Conservation (phyloP, 345 rosid species). For the Erodium maritimum region DNA sequence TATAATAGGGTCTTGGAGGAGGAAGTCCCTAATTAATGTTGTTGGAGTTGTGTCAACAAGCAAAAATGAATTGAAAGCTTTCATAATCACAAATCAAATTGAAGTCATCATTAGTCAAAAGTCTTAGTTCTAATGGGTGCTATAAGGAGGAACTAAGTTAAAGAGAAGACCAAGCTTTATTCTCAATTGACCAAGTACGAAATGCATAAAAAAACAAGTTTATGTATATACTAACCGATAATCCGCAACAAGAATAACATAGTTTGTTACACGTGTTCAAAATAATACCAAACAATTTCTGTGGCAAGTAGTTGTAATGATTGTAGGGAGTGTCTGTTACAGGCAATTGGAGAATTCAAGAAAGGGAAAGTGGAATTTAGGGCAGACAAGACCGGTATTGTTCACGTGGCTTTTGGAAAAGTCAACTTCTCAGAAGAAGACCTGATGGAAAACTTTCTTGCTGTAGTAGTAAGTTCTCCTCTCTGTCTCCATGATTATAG, state of each 20-base stretch:
- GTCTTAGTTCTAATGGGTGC: no score
- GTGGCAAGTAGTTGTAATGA: background rate
- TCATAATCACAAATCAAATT: no score
- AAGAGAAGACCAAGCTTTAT: background rate
- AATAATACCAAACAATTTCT: background rate
- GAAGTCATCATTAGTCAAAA: no score
- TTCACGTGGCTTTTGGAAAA: conserved; percentile 90
- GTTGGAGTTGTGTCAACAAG: no score
- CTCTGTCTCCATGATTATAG: background rate
- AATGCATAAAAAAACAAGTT: background rate
- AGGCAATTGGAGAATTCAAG: conserved; percentile 97
- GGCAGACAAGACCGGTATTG: conserved; percentile 97
- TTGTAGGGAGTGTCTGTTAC: conserved; percentile 10
- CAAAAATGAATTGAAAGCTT: no score
- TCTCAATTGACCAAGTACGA: background rate
- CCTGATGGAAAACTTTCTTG: conserved; percentile 64
- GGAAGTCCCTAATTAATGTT: background rate
- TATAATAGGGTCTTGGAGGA: background rate
- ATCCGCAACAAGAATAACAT: background rate
- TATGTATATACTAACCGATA: conserved; percentile 1
- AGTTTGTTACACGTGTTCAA: background rate
- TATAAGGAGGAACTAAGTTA: background rate
- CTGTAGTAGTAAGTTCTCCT: conserved; percentile 50
- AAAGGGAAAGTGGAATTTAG: conserved; percentile 88
- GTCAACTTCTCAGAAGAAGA: conserved; percentile 63